A percentile compares a stretch with the other conserved stretches of the same genome.
These are phyloP conservation scores for Coccomyxa sp. DNA, from an alignment of 139 green algal species.

Conservation along the genomic window DNA sequence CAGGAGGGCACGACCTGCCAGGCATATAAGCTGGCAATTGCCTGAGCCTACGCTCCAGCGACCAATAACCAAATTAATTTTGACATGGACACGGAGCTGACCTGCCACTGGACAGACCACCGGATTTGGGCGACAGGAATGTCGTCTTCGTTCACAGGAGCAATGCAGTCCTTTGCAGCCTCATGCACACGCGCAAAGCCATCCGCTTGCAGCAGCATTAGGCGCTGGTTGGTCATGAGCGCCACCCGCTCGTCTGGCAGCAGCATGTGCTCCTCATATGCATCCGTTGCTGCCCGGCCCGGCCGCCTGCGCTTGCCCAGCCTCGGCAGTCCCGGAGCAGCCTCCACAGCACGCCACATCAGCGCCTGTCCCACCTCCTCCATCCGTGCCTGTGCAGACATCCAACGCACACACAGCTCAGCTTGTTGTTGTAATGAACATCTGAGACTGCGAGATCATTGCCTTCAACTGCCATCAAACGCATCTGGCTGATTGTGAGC, in stretches of 20 bases:
- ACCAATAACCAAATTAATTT: too few relatives aligned
- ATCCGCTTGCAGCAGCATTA: constrained; percentile 59
- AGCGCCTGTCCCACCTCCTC: constrained; percentile 64
- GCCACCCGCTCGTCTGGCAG: constrained; percentile 60
- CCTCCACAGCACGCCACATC: constrained; percentile 25
- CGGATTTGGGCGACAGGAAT: constrained; percentile 22
- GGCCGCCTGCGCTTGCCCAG: constrained; percentile 1
- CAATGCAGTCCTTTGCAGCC: constrained; percentile 23
- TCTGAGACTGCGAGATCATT: too few relatives aligned
- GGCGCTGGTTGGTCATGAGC: constrained; percentile 64
- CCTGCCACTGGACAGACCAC: constrained; percentile 38
- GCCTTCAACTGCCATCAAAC: too few relatives aligned
- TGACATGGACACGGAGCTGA: background rate
- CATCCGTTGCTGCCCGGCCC: constrained; percentile 16
- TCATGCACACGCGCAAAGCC: constrained; percentile 40
- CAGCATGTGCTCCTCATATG: constrained; percentile 80
- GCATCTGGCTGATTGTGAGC: too few relatives aligned
- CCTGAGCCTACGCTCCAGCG: too few relatives aligned
- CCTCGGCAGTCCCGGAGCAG: background rate
- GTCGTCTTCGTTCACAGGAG: background rate
- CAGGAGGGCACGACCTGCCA: background rate
- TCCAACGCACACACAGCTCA: background rate
- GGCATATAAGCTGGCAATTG: background rate
- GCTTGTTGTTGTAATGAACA: background rate
- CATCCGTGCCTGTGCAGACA: constrained; percentile 20